Conservation (phyloP, 73 alveolate species). For the Paramecium biaurelia region DNA sequence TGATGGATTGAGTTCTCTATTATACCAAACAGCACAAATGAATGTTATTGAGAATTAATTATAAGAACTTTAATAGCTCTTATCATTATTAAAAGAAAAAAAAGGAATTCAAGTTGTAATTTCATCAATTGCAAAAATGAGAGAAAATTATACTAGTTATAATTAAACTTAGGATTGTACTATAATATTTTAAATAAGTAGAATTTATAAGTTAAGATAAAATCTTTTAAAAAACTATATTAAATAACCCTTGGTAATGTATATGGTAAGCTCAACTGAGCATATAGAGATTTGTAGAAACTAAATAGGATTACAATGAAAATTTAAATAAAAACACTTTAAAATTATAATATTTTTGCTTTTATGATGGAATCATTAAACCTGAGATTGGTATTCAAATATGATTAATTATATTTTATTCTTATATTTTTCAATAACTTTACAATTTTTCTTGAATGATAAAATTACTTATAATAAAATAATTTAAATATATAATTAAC, state of each 20-base stretch:
- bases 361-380: background rate
- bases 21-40: background rate
- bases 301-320: background rate
- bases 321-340: background rate
- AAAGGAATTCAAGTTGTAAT: background rate
- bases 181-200: background rate
- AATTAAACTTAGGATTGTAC: background rate
- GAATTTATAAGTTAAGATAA: background rate
- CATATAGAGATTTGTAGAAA: background rate
- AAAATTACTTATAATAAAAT: too few species aligned
- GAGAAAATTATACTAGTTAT: background rate
- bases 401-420: background rate
- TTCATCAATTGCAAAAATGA: slow-evolving; percentile 24
- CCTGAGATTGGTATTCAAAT: background rate
- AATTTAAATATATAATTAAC: too few species aligned
- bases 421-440: too few species aligned
- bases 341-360: background rate
- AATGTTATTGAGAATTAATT: background rate
- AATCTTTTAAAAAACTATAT: background rate
- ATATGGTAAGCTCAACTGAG: background rate
- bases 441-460: background rate
- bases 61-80: background rate
- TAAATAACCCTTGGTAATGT: background rate
- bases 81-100: background rate
- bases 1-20: slow-evolving; percentile 1